These are phyloP conservation scores for Colletotrichum zoysiae DNA, from an alignment of 2,329 filamentous ascomycete species.

Conservation along the genomic window DNA sequence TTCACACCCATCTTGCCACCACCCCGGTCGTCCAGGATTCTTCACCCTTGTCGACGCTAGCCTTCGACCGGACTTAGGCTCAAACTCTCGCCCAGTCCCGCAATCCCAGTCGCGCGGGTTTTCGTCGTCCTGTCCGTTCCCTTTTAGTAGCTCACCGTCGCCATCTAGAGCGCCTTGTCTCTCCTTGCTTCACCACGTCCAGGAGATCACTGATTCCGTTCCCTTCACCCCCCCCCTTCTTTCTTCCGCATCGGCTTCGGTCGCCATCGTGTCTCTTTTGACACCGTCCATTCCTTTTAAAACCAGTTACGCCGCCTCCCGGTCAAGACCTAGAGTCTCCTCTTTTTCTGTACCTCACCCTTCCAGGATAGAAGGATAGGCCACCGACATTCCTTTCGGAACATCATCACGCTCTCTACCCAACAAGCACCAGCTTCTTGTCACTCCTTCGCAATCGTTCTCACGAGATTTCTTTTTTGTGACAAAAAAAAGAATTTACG, in stretches of 20 bases:
- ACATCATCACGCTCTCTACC: conserved; percentile 34
- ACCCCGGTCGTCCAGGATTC: conserved; percentile 6
- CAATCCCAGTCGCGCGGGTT: conserved; percentile 39
- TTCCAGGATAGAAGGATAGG: conserved; percentile 42
- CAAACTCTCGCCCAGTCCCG: conserved; percentile 36
- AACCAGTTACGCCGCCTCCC: conserved; percentile 30
- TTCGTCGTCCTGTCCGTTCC: conserved; percentile 27
- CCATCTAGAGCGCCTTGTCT: conserved; percentile 42
- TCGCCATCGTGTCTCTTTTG: conserved; percentile 39
- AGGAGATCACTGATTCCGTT: conserved; percentile 45
- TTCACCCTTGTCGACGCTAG: conserved; percentile 26
- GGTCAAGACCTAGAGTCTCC: conserved; percentile 31
- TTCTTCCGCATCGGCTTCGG: conserved; percentile 37
- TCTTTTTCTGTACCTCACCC: conserved; percentile 41
- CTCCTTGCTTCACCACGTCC: conserved; percentile 43
- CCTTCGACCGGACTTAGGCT: conserved; percentile 19
- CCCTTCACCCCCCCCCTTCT: conserved; percentile 26
- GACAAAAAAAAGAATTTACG: conserved; percentile 35
- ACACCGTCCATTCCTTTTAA: conserved; percentile 43
- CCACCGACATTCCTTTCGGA: conserved; percentile 38
- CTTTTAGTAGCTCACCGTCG: conserved; percentile 40
- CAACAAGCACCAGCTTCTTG: conserved; percentile 36
- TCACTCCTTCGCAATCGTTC: conserved; percentile 39
- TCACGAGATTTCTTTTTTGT: conserved; percentile 38
- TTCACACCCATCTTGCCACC: neutral